A percentile compares a stretch with the other conserved stretches of the same genome.
phyloP scores from a whole-genome alignment of 1,139 yeast species.

The Hyphopichia fennica region DNA sequence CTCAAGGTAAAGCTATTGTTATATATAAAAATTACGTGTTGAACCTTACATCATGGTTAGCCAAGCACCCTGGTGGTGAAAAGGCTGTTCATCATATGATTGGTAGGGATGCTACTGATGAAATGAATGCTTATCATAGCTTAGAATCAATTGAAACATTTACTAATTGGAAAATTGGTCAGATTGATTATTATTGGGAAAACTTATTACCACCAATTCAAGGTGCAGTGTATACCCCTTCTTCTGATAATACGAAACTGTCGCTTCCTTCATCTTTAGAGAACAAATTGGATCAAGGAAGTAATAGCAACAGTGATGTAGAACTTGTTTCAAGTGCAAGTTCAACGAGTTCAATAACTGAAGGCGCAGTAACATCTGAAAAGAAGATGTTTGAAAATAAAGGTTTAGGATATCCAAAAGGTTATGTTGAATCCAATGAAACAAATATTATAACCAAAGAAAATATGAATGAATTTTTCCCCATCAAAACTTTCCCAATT shows the following conservation, averaged over 20 bases:
- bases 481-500: slow-evolving; percentile 36
- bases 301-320: slow-evolving; percentile 10
- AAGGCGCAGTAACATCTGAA: background rate
- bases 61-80: slow-evolving; percentile 85
- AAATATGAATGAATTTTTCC: slow-evolving; percentile 37
- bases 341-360: slow-evolving; percentile 12
- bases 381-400: slow-evolving; percentile 2
- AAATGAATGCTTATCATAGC: slow-evolving; percentile 80
- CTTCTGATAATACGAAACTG: background rate
- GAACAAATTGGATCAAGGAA: slow-evolving; percentile 15
- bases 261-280: slow-evolving; percentile 11
- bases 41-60: slow-evolving; percentile 68
- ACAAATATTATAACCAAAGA: slow-evolving; percentile 38
- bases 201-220: slow-evolving; percentile 86
- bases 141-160: slow-evolving; percentile 55
- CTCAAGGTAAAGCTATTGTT: slow-evolving; percentile 68
- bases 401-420: slow-evolving; percentile 39
- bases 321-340: slow-evolving; percentile 11
- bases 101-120: slow-evolving; percentile 90
- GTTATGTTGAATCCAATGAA: slow-evolving; percentile 46
- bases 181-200: slow-evolving; percentile 62
- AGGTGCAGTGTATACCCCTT: slow-evolving; percentile 58
- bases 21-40: slow-evolving; percentile 63
- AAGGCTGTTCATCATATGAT: slow-evolving; percentile 80
- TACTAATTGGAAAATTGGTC: slow-evolving; percentile 61